Evolutionary conservation across 345 rosid genomes (phyloP), one percentile per base, ranked within the genome.

Genomic region (Eucalyptus erythrocorys): DNA sequence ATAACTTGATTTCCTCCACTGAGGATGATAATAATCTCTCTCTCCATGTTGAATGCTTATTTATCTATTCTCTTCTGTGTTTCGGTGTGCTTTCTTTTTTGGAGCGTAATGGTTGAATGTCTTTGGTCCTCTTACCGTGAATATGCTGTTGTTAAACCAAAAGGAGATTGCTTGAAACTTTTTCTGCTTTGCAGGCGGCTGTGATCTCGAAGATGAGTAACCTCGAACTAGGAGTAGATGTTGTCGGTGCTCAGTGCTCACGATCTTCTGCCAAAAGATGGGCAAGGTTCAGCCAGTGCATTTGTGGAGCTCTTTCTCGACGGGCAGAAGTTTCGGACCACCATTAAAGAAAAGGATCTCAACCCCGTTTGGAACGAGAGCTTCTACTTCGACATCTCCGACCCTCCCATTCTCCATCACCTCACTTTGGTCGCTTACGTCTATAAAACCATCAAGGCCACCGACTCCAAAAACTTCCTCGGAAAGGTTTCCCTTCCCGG

Each of bases 351-450:
- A 59, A 94, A 94, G 91, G 99, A 96, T 92, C 95, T 97, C 81
- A 95, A 92, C 91, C 99, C 99, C 6, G 96, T 98, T 86, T 97
- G 98, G 99, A 95, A 97, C 37, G 99, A 97, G 95, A 95, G 98
- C 91, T 95, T 97, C 94, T 96, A 93, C 92, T 98, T 98, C 95
- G 95, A 98, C 92, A 95, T 98, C 55, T 90, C 98, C 43, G 97
- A 98, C 87, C 96, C 98, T 85, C 91, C 98, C 87, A 95, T 93
- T 87, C 95, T 98, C 59, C 97, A 93, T 53, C 92, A 95, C 87
- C 96, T 94, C n/a, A 91, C 93, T 14, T 96, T 97, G 87, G 99
- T 96, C 59, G 97, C 94, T 45, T 94, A 93, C 85, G 92, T 95
- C 89, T 94, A 95, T 89, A 94, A 94, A 88, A 93, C 91, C 55